Conservation (phyloP, 2,329 filamentous ascomycete genomes). For the Fusarium illudens region DNA sequence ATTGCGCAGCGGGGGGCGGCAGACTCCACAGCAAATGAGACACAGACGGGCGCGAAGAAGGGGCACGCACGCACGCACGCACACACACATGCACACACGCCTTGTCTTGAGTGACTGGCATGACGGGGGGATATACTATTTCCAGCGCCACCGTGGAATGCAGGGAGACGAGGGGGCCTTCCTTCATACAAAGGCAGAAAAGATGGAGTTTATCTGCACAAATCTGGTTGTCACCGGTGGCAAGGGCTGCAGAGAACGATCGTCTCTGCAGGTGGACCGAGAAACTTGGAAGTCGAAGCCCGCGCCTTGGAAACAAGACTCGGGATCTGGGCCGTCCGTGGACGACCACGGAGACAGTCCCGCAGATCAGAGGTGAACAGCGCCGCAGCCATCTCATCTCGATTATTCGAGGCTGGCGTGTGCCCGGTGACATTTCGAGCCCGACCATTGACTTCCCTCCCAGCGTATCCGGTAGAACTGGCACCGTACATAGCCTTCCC, state of each 20-base stretch:
- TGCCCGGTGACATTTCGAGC: background rate
- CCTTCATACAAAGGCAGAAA: too few species aligned
- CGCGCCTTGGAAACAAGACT: background rate
- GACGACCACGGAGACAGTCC: slow-evolving; percentile 10
- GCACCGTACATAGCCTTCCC: background rate
- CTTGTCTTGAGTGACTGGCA: slow-evolving; percentile 17
- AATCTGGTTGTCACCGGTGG: slow-evolving; percentile 13
- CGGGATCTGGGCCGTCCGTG: slow-evolving; percentile 3
- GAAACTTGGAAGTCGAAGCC: slow-evolving; percentile 3
- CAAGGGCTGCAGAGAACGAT: slow-evolving; percentile 22
- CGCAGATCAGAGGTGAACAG: background rate
- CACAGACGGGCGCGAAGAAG: slow-evolving; percentile 7
- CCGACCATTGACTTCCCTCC: background rate
- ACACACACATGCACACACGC: background rate
- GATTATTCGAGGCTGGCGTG: slow-evolving; percentile 2
- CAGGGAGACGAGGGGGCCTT: too few species aligned
- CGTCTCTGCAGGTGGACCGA: slow-evolving; percentile 1
- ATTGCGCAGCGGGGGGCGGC: background rate
- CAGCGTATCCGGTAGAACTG: background rate
- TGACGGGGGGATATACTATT: slow-evolving; percentile 14
- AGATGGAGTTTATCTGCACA: background rate
- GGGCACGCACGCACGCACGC: background rate
- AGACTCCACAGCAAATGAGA: slow-evolving; percentile 27
- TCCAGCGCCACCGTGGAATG: slow-evolving; percentile 21
- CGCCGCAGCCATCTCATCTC: slow-evolving; percentile 5